Conservation (phyloP, 2,329 filamentous ascomycete genomes). For the Teratosphaeria zuluensis region DNA sequence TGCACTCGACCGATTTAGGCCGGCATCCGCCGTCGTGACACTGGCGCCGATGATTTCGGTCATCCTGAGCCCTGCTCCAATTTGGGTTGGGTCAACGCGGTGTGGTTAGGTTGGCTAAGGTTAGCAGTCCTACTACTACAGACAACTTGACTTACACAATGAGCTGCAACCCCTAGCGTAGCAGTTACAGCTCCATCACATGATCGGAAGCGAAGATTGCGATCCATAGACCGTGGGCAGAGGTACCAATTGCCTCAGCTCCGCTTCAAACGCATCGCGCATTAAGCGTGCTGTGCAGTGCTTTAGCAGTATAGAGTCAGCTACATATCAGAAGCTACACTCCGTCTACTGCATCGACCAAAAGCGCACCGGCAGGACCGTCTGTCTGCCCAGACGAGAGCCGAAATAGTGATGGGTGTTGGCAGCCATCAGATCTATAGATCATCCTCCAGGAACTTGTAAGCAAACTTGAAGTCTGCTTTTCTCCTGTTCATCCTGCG, state of each 20-base stretch:
- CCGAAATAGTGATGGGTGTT: background rate
- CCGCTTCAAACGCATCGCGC: background rate
- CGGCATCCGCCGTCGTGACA: too few species aligned
- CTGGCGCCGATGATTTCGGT: too few species aligned
- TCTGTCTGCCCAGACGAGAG: background rate
- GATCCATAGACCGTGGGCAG: background rate
- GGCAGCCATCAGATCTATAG: constrained; percentile 39
- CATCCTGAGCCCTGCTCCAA: too few species aligned
- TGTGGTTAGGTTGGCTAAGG: too few species aligned
- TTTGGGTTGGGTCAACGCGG: too few species aligned
- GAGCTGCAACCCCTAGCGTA: too few species aligned
- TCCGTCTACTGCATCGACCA: background rate
- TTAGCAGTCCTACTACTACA: too few species aligned
- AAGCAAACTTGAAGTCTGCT: constrained; percentile 95
- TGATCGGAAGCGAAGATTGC: background rate
- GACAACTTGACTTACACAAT: too few species aligned
- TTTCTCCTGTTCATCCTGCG: constrained; percentile 95
- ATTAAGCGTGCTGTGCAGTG: background rate
- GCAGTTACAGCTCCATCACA: background rate
- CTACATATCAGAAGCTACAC: background rate
- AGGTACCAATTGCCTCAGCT: background rate
- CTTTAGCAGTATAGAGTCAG: background rate
- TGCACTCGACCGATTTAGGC: too few species aligned
- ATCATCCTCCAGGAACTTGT: constrained; percentile 96
- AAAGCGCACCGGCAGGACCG: background rate